A percentile compares a stretch with the other conserved stretches of the same genome.
phyloP scores from a whole-genome alignment of 495 filamentous ascomycete genomes.

The Tetracladium marchalianum region DNA sequence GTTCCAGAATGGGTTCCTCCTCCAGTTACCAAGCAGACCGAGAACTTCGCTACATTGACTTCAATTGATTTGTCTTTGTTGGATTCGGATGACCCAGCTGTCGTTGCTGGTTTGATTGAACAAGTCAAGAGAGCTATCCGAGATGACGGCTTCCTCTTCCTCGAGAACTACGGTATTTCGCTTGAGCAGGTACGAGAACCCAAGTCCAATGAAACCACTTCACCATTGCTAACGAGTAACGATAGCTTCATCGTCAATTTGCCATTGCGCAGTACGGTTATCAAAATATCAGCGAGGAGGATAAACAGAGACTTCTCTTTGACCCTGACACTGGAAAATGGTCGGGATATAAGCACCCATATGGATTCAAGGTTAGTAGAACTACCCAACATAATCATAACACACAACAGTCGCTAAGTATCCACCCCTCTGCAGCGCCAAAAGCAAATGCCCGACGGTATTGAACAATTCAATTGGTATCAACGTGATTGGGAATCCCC shows the following conservation, averaged over 20 bases:
- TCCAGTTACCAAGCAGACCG: slow-evolving; percentile 24
- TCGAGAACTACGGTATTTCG: slow-evolving; percentile 37
- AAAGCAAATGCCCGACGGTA: slow-evolving; percentile 28
- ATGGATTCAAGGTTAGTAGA: slow-evolving; percentile 28
- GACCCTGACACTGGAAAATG: slow-evolving; percentile 28
- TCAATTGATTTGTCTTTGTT: slow-evolving; percentile 27
- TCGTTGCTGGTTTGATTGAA: slow-evolving; percentile 30
- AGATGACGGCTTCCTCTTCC: slow-evolving; percentile 36
- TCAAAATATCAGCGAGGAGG: slow-evolving; percentile 33
- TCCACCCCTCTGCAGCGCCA: slow-evolving; percentile 21
- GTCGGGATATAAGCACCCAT: slow-evolving; percentile 31
- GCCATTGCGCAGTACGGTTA: slow-evolving; percentile 34
- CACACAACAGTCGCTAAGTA: not conserved
- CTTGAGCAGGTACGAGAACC: slow-evolving; percentile 29
- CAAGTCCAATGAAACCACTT: not conserved
- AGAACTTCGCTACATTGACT: slow-evolving; percentile 29
- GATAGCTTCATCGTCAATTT: slow-evolving; percentile 35
- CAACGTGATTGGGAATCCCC: slow-evolving; percentile 26
- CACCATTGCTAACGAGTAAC: not conserved
- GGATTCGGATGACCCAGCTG: slow-evolving; percentile 12
- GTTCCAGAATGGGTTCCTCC: slow-evolving; percentile 34
- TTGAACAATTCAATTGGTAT: slow-evolving; percentile 41
- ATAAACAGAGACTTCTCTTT: slow-evolving; percentile 33
- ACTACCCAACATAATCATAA: too few relatives aligned
- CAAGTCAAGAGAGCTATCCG: slow-evolving; percentile 30